Percentiles rank a stretch among this genome's conserved stretches.
phyloP scores from a whole-genome alignment of 2,329 filamentous ascomycete genomes.

The Leptographium galeiforme region DNA sequence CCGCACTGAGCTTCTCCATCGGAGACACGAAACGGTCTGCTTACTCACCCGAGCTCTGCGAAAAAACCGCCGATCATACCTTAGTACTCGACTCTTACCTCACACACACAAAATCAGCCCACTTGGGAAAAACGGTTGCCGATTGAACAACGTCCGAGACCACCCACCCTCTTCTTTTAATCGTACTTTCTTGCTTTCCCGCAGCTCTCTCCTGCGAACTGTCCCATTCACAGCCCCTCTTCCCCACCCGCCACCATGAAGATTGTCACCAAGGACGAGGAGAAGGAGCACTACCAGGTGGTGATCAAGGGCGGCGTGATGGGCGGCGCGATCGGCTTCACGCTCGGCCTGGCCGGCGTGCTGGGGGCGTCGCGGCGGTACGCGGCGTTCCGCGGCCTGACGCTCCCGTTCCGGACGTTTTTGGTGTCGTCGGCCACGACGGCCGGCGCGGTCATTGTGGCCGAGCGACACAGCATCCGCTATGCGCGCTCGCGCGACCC shows the following conservation, averaged over 20 bases:
- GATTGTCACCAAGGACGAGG: slow-evolving; percentile 88
- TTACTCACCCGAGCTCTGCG: too few species aligned
- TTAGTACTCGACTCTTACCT: too few species aligned
- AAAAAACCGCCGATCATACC: too few species aligned
- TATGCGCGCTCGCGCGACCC: slow-evolving; percentile 63
- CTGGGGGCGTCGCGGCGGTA: slow-evolving; percentile 57
- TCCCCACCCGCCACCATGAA: slow-evolving; percentile 70
- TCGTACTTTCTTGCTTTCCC: too few species aligned
- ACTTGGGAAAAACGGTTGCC: too few species aligned
- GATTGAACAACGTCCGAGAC: too few species aligned
- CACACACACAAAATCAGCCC: too few species aligned
- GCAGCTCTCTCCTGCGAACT: too few species aligned
- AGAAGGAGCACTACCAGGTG: slow-evolving; percentile 66
- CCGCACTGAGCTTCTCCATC: too few species aligned
- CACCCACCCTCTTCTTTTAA: too few species aligned
- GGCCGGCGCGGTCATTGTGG: slow-evolving; percentile 76
- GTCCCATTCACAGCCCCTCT: too few species aligned
- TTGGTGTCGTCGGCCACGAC: slow-evolving; percentile 71
- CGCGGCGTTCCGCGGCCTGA: slow-evolving; percentile 65
- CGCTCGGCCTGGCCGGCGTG: slow-evolving; percentile 54
- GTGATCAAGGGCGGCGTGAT: slow-evolving; percentile 69
- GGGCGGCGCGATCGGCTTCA: slow-evolving; percentile 58
- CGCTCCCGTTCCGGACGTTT: slow-evolving; percentile 82
- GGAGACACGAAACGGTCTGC: too few species aligned
- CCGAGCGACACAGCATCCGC: slow-evolving; percentile 52